Base-by-base conservation (phyloP, 805 yeast species). In the Pichia heedii region DNA sequence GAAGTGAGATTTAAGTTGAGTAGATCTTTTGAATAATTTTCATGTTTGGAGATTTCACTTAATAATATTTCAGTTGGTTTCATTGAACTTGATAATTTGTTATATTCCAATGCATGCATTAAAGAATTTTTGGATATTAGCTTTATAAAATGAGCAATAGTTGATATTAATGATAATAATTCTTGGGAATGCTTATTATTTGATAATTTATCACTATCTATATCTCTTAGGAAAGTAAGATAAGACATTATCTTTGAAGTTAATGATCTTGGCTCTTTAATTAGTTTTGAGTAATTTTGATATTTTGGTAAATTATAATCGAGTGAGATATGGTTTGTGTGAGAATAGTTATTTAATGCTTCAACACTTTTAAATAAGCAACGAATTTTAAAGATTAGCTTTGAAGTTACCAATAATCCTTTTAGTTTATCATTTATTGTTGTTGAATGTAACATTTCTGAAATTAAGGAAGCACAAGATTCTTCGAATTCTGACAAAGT, bases 161-260 rank as follows among this genome's bases (percentile, higher is more conserved):
- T 88, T 1, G 96, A 86, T 5, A 89, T 89, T 11, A 89, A 77
- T 0, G 90, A 77, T 51, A 93, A 71, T 33, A 90, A 58, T 43
- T 79, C 81, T 4, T 84, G 80, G 0, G 88, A 76, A 34, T 74
- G 65, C 21, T 58, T 53, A 15, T 62, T 44, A 4, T 66, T 65
- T 8, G 63, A 54, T 21, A 68, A 37, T 62, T 52, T 61, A 50
- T 51, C 41, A 33, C 50, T 45, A 36, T 56, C 60, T 0, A 77
- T 69, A 54, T 85, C 87, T 48, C 96, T 71, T 36, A 93, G 65
- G 29, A 87, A 71, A 1, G 95, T 88, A 58, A 93, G 71, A 63
- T 87, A 90, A 39, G 86, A 79, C 82, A 93, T 89, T 8, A 93
- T 71, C 58, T 88, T 89, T 7, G 95, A 88, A 9, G 96, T 84